A percentile compares a stretch with the other conserved stretches of the same genome.
Evolutionary conservation across 2,329 filamentous ascomycete genomes (phyloP).

Genomic region (Colletotrichum orchidophilum): DNA sequence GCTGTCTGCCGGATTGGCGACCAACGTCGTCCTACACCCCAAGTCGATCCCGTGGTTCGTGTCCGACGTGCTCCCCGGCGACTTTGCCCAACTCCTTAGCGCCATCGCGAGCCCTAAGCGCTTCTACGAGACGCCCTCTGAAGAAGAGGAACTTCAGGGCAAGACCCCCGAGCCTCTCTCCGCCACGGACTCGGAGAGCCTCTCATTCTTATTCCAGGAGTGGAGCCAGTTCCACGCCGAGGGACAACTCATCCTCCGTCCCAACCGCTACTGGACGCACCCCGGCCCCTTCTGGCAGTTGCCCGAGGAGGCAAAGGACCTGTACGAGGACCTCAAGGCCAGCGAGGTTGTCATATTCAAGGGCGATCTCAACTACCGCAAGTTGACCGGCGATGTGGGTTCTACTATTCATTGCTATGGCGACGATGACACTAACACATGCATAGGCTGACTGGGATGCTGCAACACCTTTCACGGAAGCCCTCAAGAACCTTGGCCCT

Average conservation of each 20-base stretch:
- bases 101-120: conserved; percentile 79
- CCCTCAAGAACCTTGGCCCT: conserved; percentile 86
- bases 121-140: conserved; percentile 81
- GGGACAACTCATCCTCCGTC: conserved; percentile 82
- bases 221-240: conserved; percentile 85
- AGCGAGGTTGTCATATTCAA: conserved; percentile 96
- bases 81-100: conserved; percentile 84
- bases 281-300: conserved; percentile 90
- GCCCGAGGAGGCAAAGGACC: conserved; percentile 70
- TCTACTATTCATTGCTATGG: not conserved
- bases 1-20: conserved; percentile 84
- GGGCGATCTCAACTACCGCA: conserved; percentile 96
- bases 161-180: conserved; percentile 70
- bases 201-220: conserved; percentile 82
- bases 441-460: conserved; percentile 80
- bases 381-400: conserved; percentile 87
- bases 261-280: conserved; percentile 92
- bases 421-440: not conserved
- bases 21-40: conserved; percentile 86
- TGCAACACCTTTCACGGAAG: conserved; percentile 84
- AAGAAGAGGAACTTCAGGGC: conserved; percentile 69
- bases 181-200: conserved; percentile 71
- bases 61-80: conserved; percentile 87
- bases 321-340: conserved; percentile 81
- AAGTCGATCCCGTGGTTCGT: conserved; percentile 99